phyloP scores from a whole-genome alignment of 768 basidiomycete genomes.

The Termitomyces bulborhizus region DNA sequence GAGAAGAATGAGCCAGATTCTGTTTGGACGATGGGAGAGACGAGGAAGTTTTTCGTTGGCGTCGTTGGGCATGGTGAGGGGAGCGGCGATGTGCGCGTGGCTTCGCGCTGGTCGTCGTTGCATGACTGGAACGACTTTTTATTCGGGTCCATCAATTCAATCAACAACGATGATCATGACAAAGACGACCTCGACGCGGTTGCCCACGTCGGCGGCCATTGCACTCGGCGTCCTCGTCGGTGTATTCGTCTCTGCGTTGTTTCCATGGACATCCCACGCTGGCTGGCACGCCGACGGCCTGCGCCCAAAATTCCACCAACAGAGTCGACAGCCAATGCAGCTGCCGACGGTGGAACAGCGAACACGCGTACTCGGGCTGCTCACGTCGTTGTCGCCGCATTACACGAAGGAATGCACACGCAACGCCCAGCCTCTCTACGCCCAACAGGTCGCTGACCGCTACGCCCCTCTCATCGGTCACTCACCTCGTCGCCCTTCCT shows the following conservation, averaged over 20 bases:
- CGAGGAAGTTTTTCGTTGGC: conserved; percentile 44
- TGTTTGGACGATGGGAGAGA: conserved; percentile 39
- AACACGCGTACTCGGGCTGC: conserved; percentile 75
- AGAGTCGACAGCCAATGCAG: conserved; percentile 57
- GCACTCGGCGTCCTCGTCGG: conserved; percentile 42
- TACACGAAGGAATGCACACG: conserved; percentile 92
- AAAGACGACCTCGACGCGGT: too few species aligned
- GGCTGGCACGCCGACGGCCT: not conserved
- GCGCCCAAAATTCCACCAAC: conserved; percentile 37
- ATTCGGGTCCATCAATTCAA: too few species aligned
- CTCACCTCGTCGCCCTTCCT: conserved; percentile 46
- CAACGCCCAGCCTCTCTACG: conserved; percentile 77
- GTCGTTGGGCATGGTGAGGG: conserved; percentile 38
- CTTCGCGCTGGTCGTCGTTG: conserved; percentile 50
- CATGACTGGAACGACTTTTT: conserved; percentile 26
- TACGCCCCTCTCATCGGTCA: conserved; percentile 84
- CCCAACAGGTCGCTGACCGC: conserved; percentile 77
- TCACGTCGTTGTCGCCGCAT: conserved; percentile 84
- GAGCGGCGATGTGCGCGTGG: conserved; percentile 51
- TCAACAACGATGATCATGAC: too few species aligned
- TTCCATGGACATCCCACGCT: conserved; percentile 17
- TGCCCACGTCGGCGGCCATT: conserved; percentile 52
- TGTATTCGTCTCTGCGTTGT: conserved; percentile 4
- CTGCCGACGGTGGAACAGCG: conserved; percentile 84
- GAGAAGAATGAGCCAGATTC: conserved; percentile 59